Evolutionary conservation across 2,329 filamentous ascomycete genomes (phyloP).

Genomic region (Penicillium sp.): DNA sequence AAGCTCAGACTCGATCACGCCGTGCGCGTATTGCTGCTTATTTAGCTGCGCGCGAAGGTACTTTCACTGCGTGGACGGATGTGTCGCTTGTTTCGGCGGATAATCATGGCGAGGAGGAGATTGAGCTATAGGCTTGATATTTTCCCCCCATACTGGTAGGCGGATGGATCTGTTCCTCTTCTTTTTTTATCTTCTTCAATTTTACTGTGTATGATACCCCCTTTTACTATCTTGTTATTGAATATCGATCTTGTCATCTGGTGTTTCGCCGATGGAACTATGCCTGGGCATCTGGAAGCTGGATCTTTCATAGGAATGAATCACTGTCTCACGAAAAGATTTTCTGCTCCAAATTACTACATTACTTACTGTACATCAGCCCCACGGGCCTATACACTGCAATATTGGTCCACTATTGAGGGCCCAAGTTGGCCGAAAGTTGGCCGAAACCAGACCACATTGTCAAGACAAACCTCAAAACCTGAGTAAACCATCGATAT

Average conservation of each 20-base stretch:
- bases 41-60: conserved; percentile 43
- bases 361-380: background rate
- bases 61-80: conserved; percentile 45
- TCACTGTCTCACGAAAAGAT: background rate
- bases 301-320: background rate
- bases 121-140: conserved; percentile 38
- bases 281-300: background rate
- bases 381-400: background rate
- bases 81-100: conserved; percentile 46
- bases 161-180: background rate
- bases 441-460: background rate
- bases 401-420: background rate
- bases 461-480: background rate
- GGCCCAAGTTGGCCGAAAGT: background rate
- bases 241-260: background rate
- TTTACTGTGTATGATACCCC: conserved; percentile 6
- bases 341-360: background rate
- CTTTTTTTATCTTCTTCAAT: background rate
- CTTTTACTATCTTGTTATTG: background rate
- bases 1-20: conserved; percentile 14
- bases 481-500: background rate
- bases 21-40: conserved; percentile 38
- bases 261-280: background rate
- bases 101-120: conserved; percentile 45
- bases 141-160: background rate